These are phyloP conservation scores for Euphorbia peplus DNA, from an alignment of 345 rosid species.

Conservation along the genomic window DNA sequence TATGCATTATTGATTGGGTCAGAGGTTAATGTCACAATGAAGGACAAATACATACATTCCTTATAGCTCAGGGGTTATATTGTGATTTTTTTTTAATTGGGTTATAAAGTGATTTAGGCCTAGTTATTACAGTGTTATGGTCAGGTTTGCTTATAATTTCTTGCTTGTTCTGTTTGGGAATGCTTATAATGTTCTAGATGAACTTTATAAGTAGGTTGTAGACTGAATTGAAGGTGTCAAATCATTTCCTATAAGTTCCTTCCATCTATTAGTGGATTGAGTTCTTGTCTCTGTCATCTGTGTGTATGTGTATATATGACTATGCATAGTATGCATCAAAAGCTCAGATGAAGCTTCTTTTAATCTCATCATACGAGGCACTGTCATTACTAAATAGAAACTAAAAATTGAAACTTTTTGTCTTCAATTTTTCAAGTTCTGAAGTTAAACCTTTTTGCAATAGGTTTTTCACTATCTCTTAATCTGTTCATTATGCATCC, in stretches of 20 bases:
- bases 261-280: neutral
- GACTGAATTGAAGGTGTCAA: neutral
- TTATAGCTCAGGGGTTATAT: too few relatives aligned
- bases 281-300: neutral
- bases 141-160: neutral
- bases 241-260: neutral
- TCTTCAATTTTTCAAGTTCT: neutral
- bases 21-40: too few relatives aligned
- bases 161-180: neutral
- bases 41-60: too few relatives aligned
- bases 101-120: too few relatives aligned
- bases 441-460: neutral
- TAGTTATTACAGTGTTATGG: neutral
- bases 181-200: neutral
- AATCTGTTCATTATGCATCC: neutral
- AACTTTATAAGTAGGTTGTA: neutral
- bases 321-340: neutral
- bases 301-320: neutral
- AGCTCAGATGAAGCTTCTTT: neutral
- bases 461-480: neutral
- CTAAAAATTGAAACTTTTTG: neutral
- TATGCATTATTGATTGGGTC: too few relatives aligned
- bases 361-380: neutral
- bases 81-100: too few relatives aligned
- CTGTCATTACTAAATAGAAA: neutral